Base-by-base conservation (phyloP, 176 grass and related monocot species). In the maize (Zea mays) region DNA sequence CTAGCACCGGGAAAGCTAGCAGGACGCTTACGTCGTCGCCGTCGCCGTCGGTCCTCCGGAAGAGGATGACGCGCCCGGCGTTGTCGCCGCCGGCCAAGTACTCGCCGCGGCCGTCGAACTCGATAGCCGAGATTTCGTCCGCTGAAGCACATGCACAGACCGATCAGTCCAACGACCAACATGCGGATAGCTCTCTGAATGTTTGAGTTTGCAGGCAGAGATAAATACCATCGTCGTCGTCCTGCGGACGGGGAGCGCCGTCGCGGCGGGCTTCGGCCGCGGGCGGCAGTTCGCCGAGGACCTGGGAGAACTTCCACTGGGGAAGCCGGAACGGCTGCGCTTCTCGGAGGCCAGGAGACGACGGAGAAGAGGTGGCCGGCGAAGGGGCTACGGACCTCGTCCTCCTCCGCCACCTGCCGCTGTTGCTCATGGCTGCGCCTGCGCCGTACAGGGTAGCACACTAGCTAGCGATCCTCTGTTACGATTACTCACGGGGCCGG, bases 301-400 rank as follows among this genome's bases (percentile, higher is more conserved):
- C 84, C 88, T 90, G 88, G 35, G 88, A 83, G 66, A 90, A 76
- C 41, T 83, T 90, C 88, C 88, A 90, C 20, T 71, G 45, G 54
- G 59, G 85, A 12, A 54, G 44, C 37, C 56, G 75, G 15, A 75
- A 54, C 10, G 44, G 14, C 48, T 47, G 58, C 39, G 33, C 33
- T 4, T 42, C 73, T 34, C 10, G 35, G 17, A 6, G 7, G 16
- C 12, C 37, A 16, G 38, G 62, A 42, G 62, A 16, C 12, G 62
- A 2, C 21, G 44, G 73, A 6, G 67, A 33, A 5, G 68, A 74
- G 62, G 40, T 10, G 17, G 10, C 4, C 10, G 65, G 82, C 44
- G 66, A 84, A 16, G 82, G 56, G 11, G 64, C 52, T 5, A 83
- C 60, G 73, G 65, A 71, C 44, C 44, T 84, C 44, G 10, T 40